Evolutionary conservation across 495 filamentous ascomycete genomes (phyloP).

Genomic region (Apiosordaria backusii): DNA sequence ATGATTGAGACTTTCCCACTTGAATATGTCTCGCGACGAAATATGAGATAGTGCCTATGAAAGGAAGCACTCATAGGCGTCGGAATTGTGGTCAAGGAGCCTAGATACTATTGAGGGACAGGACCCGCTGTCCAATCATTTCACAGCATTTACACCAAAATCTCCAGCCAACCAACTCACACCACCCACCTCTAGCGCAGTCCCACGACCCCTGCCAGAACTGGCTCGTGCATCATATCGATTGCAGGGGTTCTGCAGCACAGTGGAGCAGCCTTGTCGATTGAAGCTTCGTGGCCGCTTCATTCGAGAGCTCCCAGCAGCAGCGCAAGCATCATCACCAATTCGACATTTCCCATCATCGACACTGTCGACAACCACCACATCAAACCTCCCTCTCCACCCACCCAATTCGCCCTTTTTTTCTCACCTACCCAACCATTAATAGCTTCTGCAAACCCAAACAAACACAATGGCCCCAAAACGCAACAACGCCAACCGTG

Average conservation of each 20-base stretch:
- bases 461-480: slow-evolving; percentile 38
- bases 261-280: slow-evolving; percentile 19
- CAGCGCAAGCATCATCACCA: background rate
- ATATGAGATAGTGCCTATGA: no score
- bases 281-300: slow-evolving; percentile 40
- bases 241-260: background rate
- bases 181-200: background rate
- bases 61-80: background rate
- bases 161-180: background rate
- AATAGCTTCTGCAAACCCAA: background rate
- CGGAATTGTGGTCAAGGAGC: background rate
- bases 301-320: slow-evolving; percentile 14
- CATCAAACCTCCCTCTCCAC: background rate
- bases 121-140: slow-evolving; percentile 3
- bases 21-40: no score
- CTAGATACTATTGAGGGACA: background rate
- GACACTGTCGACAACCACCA: background rate
- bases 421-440: background rate
- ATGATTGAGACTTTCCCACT: no score
- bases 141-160: slow-evolving; percentile 3
- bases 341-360: slow-evolving; percentile 1
- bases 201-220: background rate
- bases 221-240: background rate
- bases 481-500: slow-evolving; percentile 15
- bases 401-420: background rate